Conservation (phyloP, 805 yeast genomes). For the Hanseniaspora meyeri region DNA sequence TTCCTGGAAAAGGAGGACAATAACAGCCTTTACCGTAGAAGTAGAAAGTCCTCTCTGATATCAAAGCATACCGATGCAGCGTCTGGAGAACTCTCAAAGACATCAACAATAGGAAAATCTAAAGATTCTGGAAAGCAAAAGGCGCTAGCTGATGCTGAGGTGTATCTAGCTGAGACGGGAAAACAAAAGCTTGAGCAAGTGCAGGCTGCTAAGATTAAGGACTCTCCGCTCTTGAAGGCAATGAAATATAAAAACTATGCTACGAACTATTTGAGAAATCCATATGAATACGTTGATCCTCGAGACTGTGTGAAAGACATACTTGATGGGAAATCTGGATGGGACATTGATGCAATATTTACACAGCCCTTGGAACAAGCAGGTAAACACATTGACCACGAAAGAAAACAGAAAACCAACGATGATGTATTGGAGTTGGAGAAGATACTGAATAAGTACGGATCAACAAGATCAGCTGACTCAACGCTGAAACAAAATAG, state of each 20-base stretch:
- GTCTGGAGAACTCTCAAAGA: neutral
- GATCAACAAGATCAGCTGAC: neutral
- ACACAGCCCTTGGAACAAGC: conserved; percentile 15
- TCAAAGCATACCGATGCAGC: too few species aligned
- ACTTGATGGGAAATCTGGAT: conserved; percentile 58
- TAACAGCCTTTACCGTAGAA: neutral
- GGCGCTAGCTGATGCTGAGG: too few species aligned
- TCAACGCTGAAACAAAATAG: neutral
- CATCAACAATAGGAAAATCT: too few species aligned
- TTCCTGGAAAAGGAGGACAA: neutral
- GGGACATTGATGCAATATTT: conserved; percentile 36
- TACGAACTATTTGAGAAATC: conserved; percentile 4
- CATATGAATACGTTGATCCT: conserved; percentile 33
- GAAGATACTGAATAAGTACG: neutral
- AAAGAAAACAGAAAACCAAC: neutral
- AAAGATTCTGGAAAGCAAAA: too few species aligned
- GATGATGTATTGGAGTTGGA: neutral
- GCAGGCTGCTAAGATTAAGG: neutral
- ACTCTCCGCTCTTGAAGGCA: neutral
- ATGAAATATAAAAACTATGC: conserved; percentile 7
- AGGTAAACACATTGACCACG: neutral
- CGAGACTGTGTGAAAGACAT: conserved; percentile 65
- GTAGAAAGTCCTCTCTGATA: neutral
- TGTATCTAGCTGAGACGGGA: neutral
- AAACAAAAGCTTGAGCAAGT: neutral